Percentiles rank a stretch among this genome's conserved stretches.
Evolutionary conservation across 2,329 filamentous ascomycete genomes (phyloP).

Genomic region (Phialophora chinensis): DNA sequence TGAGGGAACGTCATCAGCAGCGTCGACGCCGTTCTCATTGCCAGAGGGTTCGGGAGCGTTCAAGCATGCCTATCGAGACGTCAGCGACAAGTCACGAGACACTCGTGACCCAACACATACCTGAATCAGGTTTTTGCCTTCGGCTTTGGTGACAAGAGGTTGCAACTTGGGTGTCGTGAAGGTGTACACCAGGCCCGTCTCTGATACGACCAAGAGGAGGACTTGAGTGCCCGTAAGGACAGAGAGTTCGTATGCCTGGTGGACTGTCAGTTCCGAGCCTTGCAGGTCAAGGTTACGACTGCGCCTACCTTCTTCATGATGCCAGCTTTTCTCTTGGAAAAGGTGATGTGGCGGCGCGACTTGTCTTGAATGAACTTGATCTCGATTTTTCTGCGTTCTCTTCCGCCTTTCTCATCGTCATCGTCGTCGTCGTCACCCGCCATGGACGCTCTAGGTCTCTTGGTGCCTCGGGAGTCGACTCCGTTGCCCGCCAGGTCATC

Average conservation of each 20-base stretch:
- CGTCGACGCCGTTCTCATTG: constrained; percentile 80
- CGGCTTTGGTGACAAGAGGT: constrained; percentile 95
- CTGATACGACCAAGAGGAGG: constrained; percentile 91
- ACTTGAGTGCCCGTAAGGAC: constrained; percentile 98
- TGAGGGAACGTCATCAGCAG: constrained; percentile 78
- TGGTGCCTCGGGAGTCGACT: constrained; percentile 79
- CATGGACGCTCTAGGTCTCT: constrained; percentile 79
- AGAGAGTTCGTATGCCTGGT: constrained; percentile 92
- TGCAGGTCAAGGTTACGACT: constrained; percentile 29
- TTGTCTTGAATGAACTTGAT: constrained; percentile 99
- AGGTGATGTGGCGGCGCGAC: constrained; percentile 98
- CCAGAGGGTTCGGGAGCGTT: constrained; percentile 93
- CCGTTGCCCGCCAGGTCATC: constrained; percentile 75
- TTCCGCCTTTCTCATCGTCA: constrained; percentile 95
- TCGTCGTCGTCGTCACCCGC: constrained; percentile 93
- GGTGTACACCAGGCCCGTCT: constrained; percentile 96
- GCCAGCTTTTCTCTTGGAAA: constrained; percentile 98
- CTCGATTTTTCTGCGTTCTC: constrained; percentile 98
- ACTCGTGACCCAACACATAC: constrained; percentile 59
- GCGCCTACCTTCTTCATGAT: constrained; percentile 98
- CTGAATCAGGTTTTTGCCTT: constrained; percentile 99
- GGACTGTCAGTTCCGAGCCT: constrained; percentile 21
- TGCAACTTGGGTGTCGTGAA: constrained; percentile 99
- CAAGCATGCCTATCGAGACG: constrained; percentile 77
- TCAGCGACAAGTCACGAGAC: constrained; percentile 31